A percentile compares a stretch with the other conserved stretches of the same genome.
phyloP scores from a whole-genome alignment of 2,329 filamentous ascomycete species.

The Coniochaeta ligniaria region DNA sequence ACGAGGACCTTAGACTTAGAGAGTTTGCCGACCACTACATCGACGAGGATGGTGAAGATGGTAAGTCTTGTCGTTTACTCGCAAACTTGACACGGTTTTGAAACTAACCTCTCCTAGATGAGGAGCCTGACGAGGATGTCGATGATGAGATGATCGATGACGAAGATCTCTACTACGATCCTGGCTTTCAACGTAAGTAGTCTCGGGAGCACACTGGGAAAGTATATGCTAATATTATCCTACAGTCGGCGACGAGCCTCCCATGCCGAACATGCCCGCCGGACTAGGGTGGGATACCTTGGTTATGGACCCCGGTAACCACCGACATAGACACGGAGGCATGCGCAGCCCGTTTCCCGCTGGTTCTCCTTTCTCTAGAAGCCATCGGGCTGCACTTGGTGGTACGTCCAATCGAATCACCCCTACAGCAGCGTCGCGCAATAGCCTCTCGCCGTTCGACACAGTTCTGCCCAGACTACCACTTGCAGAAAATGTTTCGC shows the following conservation, averaged over 20 bases:
- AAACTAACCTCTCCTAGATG: conserved; percentile 21
- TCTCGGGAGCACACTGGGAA: not conserved
- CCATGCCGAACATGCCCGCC: conserved; percentile 33
- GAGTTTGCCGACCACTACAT: conserved; percentile 45
- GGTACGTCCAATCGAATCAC: conserved; percentile 28
- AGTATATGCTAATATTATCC: not conserved
- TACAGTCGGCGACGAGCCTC: conserved; percentile 30
- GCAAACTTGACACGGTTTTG: not conserved
- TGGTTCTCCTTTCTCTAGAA: conserved; percentile 21
- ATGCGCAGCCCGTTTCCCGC: conserved; percentile 43
- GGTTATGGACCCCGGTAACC: conserved; percentile 39
- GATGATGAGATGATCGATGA: conserved; percentile 59
- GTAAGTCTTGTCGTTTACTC: conserved; percentile 28
- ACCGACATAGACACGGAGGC: conserved; percentile 45
- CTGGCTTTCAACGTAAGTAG: conserved; percentile 48
- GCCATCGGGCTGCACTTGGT: conserved; percentile 45
- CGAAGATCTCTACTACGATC: conserved; percentile 58
- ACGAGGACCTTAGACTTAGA: conserved; percentile 47
- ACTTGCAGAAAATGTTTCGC: too few species aligned
- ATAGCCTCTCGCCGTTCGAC: not conserved
- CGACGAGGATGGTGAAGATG: conserved; percentile 47
- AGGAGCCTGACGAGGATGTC: conserved; percentile 62
- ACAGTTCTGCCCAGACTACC: too few species aligned
- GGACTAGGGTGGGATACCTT: conserved; percentile 52
- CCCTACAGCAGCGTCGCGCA: not conserved